Conservation (phyloP, 768 basidiomycete species). For the Kwoniella heveanensis region DNA sequence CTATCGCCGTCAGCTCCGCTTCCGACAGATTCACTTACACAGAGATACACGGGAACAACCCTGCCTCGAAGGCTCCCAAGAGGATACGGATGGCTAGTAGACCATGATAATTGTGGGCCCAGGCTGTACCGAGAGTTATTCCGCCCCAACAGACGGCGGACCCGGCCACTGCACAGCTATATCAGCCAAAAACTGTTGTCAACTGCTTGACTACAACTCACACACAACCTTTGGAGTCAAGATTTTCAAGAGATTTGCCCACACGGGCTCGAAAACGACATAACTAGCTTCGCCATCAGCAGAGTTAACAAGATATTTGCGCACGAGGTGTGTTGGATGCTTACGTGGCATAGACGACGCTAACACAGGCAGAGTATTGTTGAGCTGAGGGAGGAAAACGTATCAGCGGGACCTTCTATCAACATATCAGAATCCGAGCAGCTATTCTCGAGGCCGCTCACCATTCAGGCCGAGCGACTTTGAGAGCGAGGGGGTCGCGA, state of each 20-base stretch:
- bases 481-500: neutral
- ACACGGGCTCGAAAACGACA: constrained; percentile 3
- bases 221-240: constrained; percentile 13
- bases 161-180: constrained; percentile 14
- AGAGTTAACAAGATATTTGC: neutral
- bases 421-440: neutral
- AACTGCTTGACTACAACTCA: neutral
- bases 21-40: constrained; percentile 1
- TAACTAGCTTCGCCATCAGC: neutral
- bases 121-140: constrained; percentile 27
- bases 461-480: neutral
- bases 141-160: constrained; percentile 18
- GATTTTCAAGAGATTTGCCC: constrained; percentile 10
- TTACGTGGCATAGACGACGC: constrained; percentile 9
- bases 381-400: neutral
- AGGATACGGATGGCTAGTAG: constrained; percentile 26
- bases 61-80: constrained; percentile 32
- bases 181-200: neutral
- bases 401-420: neutral
- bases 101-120: constrained; percentile 27
- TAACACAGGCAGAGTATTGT: constrained; percentile 1
- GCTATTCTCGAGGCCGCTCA: neutral
- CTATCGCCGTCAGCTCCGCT: neutral
- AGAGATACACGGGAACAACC: constrained; percentile 26
- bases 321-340: neutral